phyloP scores from a whole-genome alignment of 2,329 filamentous ascomycete species.

The Epichloe hybrida region DNA sequence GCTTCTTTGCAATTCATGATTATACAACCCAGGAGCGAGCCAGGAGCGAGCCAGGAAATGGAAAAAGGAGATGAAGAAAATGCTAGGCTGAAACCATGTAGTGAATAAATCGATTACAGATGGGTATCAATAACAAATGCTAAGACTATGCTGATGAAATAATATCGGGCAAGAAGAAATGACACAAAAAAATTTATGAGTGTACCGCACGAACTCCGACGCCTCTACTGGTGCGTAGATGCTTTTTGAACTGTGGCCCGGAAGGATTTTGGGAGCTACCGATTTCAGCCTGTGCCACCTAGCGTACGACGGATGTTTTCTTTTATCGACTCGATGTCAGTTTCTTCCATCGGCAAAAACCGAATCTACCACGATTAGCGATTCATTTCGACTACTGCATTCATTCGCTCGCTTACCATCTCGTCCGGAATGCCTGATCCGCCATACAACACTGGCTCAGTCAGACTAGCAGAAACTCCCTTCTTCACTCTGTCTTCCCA shows the following conservation, averaged over 20 bases:
- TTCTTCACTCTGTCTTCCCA: constrained; percentile 84
- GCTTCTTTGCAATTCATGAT: neutral
- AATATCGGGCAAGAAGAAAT: neutral
- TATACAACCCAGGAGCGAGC: no score
- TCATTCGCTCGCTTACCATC: constrained; percentile 42
- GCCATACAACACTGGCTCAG: constrained; percentile 69
- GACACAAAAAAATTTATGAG: neutral
- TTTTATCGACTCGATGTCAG: constrained; percentile 43
- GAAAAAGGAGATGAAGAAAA: neutral
- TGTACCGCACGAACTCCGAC: neutral
- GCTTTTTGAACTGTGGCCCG: neutral
- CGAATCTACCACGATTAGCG: constrained; percentile 36
- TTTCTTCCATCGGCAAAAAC: constrained; percentile 51
- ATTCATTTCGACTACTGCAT: neutral
- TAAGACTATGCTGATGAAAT: neutral
- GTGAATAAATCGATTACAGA: neutral
- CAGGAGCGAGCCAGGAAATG: neutral
- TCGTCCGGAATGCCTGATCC: constrained; percentile 50
- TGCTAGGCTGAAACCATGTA: neutral
- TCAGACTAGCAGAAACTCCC: constrained; percentile 61
- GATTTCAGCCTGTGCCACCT: constrained; percentile 16
- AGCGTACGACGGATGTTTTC: constrained; percentile 43
- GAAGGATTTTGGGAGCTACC: neutral
- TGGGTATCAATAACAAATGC: constrained; percentile 4
- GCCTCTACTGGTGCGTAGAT: no score